Percentiles rank a stretch among this genome's conserved stretches.
phyloP scores from a whole-genome alignment of 192 early-diverging fungal genomes.

The Spizellomyces sp. region DNA sequence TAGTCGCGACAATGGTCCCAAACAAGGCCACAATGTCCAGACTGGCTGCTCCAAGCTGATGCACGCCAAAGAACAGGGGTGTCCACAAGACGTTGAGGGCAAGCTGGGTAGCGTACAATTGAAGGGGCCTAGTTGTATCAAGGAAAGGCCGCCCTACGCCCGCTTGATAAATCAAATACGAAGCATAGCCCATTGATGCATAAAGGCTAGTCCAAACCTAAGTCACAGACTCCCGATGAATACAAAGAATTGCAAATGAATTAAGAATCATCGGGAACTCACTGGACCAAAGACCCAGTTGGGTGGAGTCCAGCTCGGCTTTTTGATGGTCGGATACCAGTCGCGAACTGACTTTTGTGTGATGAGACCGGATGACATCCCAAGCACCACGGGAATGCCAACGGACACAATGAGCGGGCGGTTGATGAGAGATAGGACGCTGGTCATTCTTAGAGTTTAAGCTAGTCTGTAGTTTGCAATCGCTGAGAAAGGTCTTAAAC shows the following conservation, averaged over 20 bases:
- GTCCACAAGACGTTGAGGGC: slow-evolving; percentile 33
- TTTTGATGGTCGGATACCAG: slow-evolving; percentile 31
- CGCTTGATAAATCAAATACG: slow-evolving; percentile 9
- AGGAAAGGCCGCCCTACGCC: neutral
- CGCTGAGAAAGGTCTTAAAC: no score
- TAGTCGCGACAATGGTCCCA: slow-evolving; percentile 14
- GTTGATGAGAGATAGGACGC: slow-evolving; percentile 20
- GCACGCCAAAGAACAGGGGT: slow-evolving; percentile 26
- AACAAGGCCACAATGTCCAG: slow-evolving; percentile 20
- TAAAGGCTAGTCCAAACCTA: slow-evolving; percentile 32
- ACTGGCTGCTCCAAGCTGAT: slow-evolving; percentile 11
- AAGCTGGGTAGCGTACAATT: slow-evolving; percentile 28
- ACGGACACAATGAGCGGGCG: slow-evolving; percentile 22
- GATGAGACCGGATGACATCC: slow-evolving; percentile 12
- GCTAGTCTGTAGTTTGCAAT: no score
- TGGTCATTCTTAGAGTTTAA: slow-evolving; percentile 9
- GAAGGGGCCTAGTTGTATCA: slow-evolving; percentile 7
- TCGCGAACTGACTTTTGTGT: slow-evolving; percentile 10
- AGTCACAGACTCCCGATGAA: neutral
- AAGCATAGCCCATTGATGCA: slow-evolving; percentile 27
- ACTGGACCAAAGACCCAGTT: slow-evolving; percentile 27
- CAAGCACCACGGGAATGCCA: slow-evolving; percentile 19
- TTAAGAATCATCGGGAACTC: neutral
- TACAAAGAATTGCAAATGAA: neutral
- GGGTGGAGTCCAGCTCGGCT: slow-evolving; percentile 33